Evolutionary conservation across 208 protist species (phyloP).

Genomic region (Wallacemonas sp.): DNA sequence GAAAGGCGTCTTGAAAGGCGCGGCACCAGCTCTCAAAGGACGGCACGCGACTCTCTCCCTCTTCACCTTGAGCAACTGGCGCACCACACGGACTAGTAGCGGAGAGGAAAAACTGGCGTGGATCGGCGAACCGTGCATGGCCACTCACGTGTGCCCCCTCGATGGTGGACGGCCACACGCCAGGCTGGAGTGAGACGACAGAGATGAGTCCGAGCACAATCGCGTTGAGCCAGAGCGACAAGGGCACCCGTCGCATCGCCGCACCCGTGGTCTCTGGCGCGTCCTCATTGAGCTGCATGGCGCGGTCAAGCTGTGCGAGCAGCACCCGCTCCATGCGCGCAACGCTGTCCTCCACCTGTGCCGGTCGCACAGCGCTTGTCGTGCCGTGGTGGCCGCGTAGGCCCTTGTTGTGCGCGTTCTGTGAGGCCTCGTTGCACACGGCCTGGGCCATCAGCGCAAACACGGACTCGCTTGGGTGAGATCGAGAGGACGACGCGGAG

Average conservation of each 20-base stretch:
- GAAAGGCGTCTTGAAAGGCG: conserved; percentile 4
- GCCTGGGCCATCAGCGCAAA: conserved; percentile 10
- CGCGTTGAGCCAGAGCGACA: conserved; percentile 12
- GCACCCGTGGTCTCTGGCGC: not conserved
- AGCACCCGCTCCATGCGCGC: not conserved
- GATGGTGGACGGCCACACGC: not conserved
- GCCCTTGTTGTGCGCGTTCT: not conserved
- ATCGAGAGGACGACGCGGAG: not conserved
- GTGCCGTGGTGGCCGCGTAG: not conserved
- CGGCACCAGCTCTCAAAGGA: not conserved
- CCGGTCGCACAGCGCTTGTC: not conserved
- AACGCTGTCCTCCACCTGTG: not conserved
- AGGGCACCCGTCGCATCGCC: not conserved
- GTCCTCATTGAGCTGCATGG: not conserved
- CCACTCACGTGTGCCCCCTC: too few species aligned
- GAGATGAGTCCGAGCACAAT: not conserved
- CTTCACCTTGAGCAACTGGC: too few species aligned
- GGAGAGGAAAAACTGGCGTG: not conserved
- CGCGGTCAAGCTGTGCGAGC: not conserved
- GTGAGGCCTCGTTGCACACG: not conserved
- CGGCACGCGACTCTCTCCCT: too few species aligned
- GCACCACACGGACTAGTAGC: too few species aligned
- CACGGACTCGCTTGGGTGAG: not conserved
- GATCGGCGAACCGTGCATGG: not conserved
- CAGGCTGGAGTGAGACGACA: not conserved